A percentile compares a stretch with the other conserved stretches of the same genome.
These are phyloP conservation scores for Blastomyces gilchristii DNA, from an alignment of 2,329 filamentous ascomycete species.

Conservation along the genomic window DNA sequence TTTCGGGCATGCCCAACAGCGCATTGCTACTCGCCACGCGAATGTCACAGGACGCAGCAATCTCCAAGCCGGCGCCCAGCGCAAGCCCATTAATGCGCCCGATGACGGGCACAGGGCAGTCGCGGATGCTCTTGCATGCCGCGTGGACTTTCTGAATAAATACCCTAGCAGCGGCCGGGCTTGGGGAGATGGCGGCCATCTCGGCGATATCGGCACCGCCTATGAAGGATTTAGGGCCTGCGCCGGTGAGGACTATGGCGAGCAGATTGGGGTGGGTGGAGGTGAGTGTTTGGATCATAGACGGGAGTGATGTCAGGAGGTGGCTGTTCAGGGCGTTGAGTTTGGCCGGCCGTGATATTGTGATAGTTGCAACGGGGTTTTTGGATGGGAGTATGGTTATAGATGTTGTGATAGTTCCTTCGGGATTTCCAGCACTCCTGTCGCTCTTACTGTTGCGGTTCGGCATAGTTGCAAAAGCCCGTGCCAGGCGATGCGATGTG, in stretches of 20 bases:
- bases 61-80: slow-evolving; percentile 30
- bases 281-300: slow-evolving; percentile 14
- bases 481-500: background rate
- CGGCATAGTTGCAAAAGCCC: background rate
- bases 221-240: slow-evolving; percentile 80
- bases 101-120: slow-evolving; percentile 31
- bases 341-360: slow-evolving; percentile 21
- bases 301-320: slow-evolving; percentile 17
- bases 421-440: background rate
- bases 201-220: slow-evolving; percentile 83
- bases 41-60: slow-evolving; percentile 30
- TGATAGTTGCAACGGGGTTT: slow-evolving; percentile 18
- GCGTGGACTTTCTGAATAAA: slow-evolving; percentile 30
- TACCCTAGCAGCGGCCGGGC: slow-evolving; percentile 24
- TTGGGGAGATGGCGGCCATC: slow-evolving; percentile 20
- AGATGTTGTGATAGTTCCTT: background rate
- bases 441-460: background rate
- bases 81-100: slow-evolving; percentile 30
- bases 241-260: slow-evolving; percentile 44
- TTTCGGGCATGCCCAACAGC: slow-evolving; percentile 33
- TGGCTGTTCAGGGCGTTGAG: slow-evolving; percentile 21
- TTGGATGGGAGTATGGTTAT: background rate
- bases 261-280: slow-evolving; percentile 15
- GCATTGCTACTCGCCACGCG: slow-evolving; percentile 25
- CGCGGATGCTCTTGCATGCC: slow-evolving; percentile 26